phyloP scores from a whole-genome alignment of 1,139 yeast species.

The Saccharomyces hybrid region DNA sequence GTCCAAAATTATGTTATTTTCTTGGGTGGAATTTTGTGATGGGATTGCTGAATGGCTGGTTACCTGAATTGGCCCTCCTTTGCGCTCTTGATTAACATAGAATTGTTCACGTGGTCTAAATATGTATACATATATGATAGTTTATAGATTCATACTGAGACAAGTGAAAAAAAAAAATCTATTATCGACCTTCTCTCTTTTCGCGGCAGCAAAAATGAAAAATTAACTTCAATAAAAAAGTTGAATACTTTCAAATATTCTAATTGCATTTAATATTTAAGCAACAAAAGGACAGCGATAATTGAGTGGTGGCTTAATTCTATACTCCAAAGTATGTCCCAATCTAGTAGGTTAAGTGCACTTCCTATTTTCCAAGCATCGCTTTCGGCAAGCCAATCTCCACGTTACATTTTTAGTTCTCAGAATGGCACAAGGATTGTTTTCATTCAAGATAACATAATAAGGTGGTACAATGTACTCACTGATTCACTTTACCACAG shows the following conservation, averaged over 20 bases:
- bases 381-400: neutral
- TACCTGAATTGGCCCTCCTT: conserved; percentile 13
- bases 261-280: conserved; percentile 11
- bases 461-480: conserved; percentile 22
- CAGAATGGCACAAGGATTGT: conserved; percentile 15
- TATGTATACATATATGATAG: neutral
- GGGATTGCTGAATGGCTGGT: conserved; percentile 31
- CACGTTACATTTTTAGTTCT: conserved; percentile 13
- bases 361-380: neutral
- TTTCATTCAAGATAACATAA: conserved; percentile 11
- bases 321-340: neutral
- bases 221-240: neutral
- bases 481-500: neutral
- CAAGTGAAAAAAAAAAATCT: neutral
- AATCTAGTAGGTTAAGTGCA: neutral
- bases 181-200: neutral
- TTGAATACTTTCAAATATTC: neutral
- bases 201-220: neutral
- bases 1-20: conserved; percentile 80
- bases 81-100: conserved; percentile 8
- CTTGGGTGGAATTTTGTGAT: conserved; percentile 64
- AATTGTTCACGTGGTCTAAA: neutral
- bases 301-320: neutral
- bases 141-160: neutral
- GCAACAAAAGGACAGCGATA: neutral